Base-by-base conservation (phyloP, 2,329 filamentous ascomycete genomes). In the Hansfordia pulvinata region DNA sequence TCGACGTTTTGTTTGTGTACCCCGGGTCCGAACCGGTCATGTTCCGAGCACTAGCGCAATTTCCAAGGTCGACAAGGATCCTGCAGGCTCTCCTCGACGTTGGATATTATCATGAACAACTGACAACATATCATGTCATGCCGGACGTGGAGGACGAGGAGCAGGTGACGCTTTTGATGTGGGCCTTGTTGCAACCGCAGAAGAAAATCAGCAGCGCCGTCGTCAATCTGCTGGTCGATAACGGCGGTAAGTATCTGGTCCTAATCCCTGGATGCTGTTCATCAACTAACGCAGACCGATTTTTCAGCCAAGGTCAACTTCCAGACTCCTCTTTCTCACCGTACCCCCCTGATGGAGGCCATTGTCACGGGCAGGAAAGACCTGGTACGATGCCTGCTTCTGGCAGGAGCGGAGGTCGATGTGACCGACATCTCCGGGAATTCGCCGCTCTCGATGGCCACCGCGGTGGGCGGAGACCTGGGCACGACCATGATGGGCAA, bases 141-240 rank as follows among this genome's bases (percentile, higher is more conserved):
- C 50, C 60, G 0, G 54, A 60, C 8, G 32, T 60, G 1, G 56
- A 62, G 2, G 61, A 65, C 19, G 50, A 57, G 3, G 73, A 80
- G 42, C 49, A 56, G 8, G 57, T 73, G 23, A 67, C 66, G 2
- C 51, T 74, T 3, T 49, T 79, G 6, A 51, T 64, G 26, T 79
- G 73, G 73, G 61, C 69, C 0, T 53, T 79, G 27, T 49, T 68
- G 6, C 70, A 76, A 34, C 67, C 69, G 1, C 68, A 75, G 35
- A 77, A 76, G 44, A 62, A 61, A 33, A 58, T 77, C 26, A 74
- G 69, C 44, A 69, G 64, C 18, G 44, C 53, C 4, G 50, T 77
- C 22, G 64, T 80, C 29, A 55, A 65, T 34, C 46, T 69, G 25
- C 51, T 79, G 12, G 48, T 79, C n/a, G 50, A 56, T 39, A 39